Percentiles rank a stretch among this genome's conserved stretches.
Conservation (phyloP, 2,329 filamentous ascomycete species). For the Aschersonia sp. region DNA sequence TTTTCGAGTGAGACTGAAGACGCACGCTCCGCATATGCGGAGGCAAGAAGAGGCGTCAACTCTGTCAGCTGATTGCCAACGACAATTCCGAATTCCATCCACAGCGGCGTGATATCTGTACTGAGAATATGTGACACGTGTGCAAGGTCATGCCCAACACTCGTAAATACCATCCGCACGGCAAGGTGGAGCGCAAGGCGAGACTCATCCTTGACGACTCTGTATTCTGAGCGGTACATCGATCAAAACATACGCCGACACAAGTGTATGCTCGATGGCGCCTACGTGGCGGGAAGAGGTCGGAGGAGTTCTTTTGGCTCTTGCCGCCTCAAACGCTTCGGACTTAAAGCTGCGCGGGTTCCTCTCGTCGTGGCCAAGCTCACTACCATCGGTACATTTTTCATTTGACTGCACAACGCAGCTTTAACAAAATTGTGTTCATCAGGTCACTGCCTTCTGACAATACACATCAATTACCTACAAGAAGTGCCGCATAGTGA, state of each 20-base stretch:
- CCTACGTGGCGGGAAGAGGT: constrained; percentile 17
- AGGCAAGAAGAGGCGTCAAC: too few relatives aligned
- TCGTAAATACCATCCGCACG: constrained; percentile 33
- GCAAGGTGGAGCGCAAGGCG: constrained; percentile 65
- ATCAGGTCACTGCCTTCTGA: neutral
- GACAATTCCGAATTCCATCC: too few relatives aligned
- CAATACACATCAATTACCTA: too few relatives aligned
- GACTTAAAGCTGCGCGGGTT: too few relatives aligned
- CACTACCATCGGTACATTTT: constrained; percentile 27
- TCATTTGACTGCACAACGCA: too few relatives aligned
- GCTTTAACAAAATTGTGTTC: neutral
- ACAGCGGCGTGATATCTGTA: neutral
- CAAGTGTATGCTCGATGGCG: constrained; percentile 3
- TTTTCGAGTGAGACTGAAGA: constrained; percentile 29
- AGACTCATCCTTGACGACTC: constrained; percentile 59
- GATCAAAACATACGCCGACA: constrained; percentile 11
- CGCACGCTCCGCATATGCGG: neutral
- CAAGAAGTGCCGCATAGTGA: too few relatives aligned
- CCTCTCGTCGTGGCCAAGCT: constrained; percentile 15
- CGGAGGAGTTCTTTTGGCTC: constrained; percentile 23
- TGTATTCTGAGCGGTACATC: constrained; percentile 64
- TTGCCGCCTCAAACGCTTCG: constrained; percentile 1
- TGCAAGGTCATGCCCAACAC: neutral
- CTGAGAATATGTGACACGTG: too few relatives aligned
- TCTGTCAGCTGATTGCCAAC: too few relatives aligned